Evolutionary conservation across 2,329 filamentous ascomycete genomes (phyloP).

Genomic region (Pseudogymnoascus sp.): DNA sequence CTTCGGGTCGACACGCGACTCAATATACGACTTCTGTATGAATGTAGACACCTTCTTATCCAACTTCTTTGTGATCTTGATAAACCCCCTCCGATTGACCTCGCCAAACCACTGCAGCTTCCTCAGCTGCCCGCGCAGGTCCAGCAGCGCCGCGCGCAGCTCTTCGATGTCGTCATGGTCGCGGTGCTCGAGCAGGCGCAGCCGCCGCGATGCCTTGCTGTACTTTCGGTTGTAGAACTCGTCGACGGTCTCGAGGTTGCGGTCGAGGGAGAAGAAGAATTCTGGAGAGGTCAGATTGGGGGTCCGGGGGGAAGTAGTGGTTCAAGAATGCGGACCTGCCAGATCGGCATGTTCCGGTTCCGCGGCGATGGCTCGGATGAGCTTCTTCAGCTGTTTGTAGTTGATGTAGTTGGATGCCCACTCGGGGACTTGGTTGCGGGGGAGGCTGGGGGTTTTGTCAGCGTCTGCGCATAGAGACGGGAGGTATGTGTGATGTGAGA

Average conservation of each 20-base stretch:
- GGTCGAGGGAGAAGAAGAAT: constrained; percentile 94
- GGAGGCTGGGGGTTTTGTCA: constrained; percentile 42
- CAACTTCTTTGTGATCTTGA: constrained; percentile 98
- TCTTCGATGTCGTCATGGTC: constrained; percentile 89
- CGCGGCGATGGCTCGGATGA: constrained; percentile 72
- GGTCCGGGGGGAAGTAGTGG: constrained; percentile 16
- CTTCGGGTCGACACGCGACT: constrained; percentile 81
- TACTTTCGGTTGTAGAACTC: constrained; percentile 96
- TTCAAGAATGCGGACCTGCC: constrained; percentile 60
- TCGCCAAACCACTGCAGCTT: constrained; percentile 98
- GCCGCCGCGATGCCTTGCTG: constrained; percentile 69
- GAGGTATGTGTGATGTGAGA: neutral
- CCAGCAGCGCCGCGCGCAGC: constrained; percentile 79
- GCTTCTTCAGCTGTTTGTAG: constrained; percentile 88
- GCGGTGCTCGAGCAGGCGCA: constrained; percentile 71
- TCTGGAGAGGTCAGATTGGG: constrained; percentile 49
- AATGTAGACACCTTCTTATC: constrained; percentile 84
- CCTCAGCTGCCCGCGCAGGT: constrained; percentile 76
- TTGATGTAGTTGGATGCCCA: constrained; percentile 81
- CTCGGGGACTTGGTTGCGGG: constrained; percentile 77
- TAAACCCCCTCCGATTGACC: constrained; percentile 88
- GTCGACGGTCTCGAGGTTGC: constrained; percentile 95
- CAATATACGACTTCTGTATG: constrained; percentile 77
- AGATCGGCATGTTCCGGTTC: constrained; percentile 65
- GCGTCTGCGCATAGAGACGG: neutral